These are phyloP conservation scores for Arabidopsis thaliana DNA, from an alignment of 345 rosid species.

Conservation along the genomic window DNA sequence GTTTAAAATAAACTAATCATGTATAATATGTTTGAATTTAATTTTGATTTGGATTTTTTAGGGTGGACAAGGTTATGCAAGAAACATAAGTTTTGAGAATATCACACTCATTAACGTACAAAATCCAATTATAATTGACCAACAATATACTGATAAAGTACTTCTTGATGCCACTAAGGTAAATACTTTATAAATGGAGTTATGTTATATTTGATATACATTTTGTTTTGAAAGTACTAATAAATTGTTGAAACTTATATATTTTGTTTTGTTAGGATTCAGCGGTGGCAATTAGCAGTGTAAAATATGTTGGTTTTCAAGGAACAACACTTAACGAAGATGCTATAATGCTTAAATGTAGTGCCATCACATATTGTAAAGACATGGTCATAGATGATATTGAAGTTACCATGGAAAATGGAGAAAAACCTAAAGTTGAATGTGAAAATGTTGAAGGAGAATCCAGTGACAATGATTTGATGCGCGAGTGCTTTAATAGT, in stretches of 20 bases:
- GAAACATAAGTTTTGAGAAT: constrained; percentile 29
- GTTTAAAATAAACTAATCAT: neutral
- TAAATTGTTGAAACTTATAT: neutral
- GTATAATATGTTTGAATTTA: neutral
- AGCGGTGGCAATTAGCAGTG: constrained; percentile 23
- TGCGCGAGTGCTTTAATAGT: constrained; percentile 1
- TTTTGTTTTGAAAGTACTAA: neutral
- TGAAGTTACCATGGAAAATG: constrained; percentile 10
- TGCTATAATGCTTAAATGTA: constrained; percentile 19
- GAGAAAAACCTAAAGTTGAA: neutral
- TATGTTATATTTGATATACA: neutral
- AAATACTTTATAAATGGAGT: neutral
- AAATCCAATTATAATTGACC: constrained; percentile 39
- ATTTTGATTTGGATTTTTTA: neutral
- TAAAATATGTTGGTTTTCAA: constrained; percentile 19
- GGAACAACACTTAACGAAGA: constrained; percentile 7
- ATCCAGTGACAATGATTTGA: neutral
- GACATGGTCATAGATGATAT: constrained; percentile 15
- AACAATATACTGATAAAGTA: constrained; percentile 22
- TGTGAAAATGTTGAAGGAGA: constrained; percentile 25
- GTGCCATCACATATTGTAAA: constrained; percentile 11
- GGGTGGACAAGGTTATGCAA: constrained; percentile 37
- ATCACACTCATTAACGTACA: constrained; percentile 25
- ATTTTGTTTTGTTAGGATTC: constrained; percentile 12
- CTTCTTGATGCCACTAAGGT: neutral